phyloP scores from a whole-genome alignment of 441 rosid genomes.

The Syzygium syzygioides region DNA sequence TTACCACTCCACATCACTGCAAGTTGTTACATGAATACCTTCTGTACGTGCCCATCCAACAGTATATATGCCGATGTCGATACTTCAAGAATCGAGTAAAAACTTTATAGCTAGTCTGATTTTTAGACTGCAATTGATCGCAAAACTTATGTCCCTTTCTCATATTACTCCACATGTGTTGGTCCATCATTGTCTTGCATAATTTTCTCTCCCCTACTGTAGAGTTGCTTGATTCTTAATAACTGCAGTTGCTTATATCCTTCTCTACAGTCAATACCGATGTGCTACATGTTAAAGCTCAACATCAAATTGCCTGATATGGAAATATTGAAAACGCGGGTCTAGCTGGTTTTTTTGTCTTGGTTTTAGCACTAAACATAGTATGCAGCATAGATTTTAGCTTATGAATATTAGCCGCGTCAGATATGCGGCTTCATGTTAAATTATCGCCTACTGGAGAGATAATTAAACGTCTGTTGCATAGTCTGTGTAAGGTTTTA shows the following conservation, averaged over 20 bases:
- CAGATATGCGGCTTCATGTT: neutral
- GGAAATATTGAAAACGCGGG: neutral
- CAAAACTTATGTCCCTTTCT: neutral
- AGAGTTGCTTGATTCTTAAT: too few species aligned
- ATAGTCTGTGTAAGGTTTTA: neutral
- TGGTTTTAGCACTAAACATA: neutral
- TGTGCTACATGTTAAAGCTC: neutral
- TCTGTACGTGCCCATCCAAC: neutral
- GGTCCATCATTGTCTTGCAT: neutral
- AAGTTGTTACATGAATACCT: neutral
- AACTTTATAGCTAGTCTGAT: neutral
- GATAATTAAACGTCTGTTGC: neutral
- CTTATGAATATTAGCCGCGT: neutral
- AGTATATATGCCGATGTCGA: neutral
- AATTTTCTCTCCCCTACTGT: neutral
- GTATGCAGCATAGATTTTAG: neutral
- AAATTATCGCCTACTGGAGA: neutral
- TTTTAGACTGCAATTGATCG: neutral
- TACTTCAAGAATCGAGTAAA: neutral
- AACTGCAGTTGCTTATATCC: neutral
- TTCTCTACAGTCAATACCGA: neutral
- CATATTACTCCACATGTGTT: neutral
- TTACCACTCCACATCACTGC: neutral
- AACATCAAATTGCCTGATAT: neutral
- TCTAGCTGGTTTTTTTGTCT: neutral